Conservation (phyloP, 345 rosid species). For the Nasturtium officinale region DNA sequence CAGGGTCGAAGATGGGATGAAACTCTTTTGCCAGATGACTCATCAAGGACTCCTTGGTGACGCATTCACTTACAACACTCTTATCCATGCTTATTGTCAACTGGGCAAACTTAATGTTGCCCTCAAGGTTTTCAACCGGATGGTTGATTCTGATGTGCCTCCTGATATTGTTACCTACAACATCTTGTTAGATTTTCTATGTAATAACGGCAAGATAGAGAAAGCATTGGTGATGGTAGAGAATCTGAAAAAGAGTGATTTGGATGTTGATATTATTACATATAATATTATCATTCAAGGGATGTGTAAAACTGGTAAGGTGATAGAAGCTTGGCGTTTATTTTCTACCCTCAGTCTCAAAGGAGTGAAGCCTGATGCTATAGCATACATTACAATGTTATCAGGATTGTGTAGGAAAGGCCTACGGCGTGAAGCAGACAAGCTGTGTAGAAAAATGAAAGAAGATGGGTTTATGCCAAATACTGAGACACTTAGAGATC, state of each 20-base stretch:
- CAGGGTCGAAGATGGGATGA: slow-evolving; percentile 34
- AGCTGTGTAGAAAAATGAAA: slow-evolving; percentile 36
- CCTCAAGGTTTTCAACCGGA: slow-evolving; percentile 17
- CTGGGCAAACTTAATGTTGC: slow-evolving; percentile 25
- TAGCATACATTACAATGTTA: slow-evolving; percentile 32
- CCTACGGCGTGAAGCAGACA: slow-evolving; percentile 32
- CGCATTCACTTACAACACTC: neutral
- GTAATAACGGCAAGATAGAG: slow-evolving; percentile 34
- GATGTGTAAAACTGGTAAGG: slow-evolving; percentile 32
- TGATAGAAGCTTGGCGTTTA: slow-evolving; percentile 24
- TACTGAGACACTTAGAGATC: slow-evolving; percentile 20
- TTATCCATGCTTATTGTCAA: neutral
- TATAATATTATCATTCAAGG: slow-evolving; percentile 37
- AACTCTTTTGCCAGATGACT: slow-evolving; percentile 23
- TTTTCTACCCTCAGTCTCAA: slow-evolving; percentile 24
- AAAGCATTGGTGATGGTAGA: slow-evolving; percentile 31
- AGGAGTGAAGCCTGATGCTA: slow-evolving; percentile 39
- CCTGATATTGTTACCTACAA: slow-evolving; percentile 36
- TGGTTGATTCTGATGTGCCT: slow-evolving; percentile 33
- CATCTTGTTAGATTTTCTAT: slow-evolving; percentile 24
- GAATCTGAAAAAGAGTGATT: slow-evolving; percentile 22
- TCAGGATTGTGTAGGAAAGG: slow-evolving; percentile 35
- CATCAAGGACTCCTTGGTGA: slow-evolving; percentile 11
- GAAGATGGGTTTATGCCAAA: slow-evolving; percentile 33
- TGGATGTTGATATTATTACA: slow-evolving; percentile 22